Conservation (phyloP, 2,329 filamentous ascomycete genomes). For the Fusarium ambrosium region DNA sequence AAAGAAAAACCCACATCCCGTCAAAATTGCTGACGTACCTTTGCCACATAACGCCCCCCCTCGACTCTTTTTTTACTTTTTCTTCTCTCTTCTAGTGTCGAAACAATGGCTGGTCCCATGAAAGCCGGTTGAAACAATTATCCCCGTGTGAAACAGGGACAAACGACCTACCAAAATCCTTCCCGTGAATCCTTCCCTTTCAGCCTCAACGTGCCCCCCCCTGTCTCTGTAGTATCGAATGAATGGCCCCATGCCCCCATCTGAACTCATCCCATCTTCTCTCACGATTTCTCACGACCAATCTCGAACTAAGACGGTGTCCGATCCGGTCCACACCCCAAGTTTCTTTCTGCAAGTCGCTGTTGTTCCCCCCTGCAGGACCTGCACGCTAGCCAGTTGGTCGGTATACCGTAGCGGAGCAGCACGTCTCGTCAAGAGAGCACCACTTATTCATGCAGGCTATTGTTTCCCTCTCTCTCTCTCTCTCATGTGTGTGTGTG, state of each 20-base stretch:
- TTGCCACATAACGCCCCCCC: not conserved
- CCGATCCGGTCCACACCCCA: not conserved
- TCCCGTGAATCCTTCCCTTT: not conserved
- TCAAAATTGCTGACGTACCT: not conserved
- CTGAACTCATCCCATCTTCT: slow-evolving; percentile 1
- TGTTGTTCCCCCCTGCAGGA: slow-evolving; percentile 2
- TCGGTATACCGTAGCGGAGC: not conserved
- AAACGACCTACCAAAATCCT: too few species aligned
- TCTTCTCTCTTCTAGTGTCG: not conserved
- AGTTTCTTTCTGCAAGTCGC: not conserved
- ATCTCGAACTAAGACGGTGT: not conserved
- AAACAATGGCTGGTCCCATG: not conserved
- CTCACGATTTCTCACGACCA: not conserved
- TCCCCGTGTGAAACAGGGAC: slow-evolving; percentile 23
- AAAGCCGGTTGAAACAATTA: slow-evolving; percentile 1
- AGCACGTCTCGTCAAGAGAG: not conserved
- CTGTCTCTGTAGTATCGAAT: slow-evolving; percentile 4
- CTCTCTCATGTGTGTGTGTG: not conserved
- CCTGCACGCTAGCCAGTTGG: slow-evolving; percentile 19
- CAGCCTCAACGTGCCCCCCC: not conserved
- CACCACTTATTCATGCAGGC: slow-evolving; percentile 10
- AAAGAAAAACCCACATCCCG: not conserved
- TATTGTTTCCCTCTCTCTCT: slow-evolving; percentile 6
- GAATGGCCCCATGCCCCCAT: not conserved
- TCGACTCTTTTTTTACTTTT: not conserved